These are phyloP conservation scores for Saccharomycopsis synnaedendra DNA, from an alignment of 805 yeast species.

Conservation along the genomic window DNA sequence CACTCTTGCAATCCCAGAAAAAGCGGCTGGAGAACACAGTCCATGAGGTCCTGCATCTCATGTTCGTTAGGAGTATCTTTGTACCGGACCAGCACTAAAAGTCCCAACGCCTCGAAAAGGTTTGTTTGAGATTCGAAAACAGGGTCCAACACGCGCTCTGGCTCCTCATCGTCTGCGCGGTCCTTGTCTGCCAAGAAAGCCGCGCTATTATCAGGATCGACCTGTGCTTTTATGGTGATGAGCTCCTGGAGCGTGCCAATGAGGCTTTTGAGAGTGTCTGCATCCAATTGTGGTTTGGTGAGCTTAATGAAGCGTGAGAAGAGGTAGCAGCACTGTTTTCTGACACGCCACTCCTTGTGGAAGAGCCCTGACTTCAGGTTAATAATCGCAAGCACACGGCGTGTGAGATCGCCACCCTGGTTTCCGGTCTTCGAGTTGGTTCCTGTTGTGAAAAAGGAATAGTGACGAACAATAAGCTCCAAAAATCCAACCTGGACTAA, in stretches of 20 bases:
- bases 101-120: constrained; percentile 78
- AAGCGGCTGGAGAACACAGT: constrained; percentile 62
- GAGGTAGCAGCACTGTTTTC: constrained; percentile 82
- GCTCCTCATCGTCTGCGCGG: constrained; percentile 34
- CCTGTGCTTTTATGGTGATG: constrained; percentile 49
- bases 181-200: constrained; percentile 20
- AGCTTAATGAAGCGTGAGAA: constrained; percentile 73
- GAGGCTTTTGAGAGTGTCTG: constrained; percentile 39
- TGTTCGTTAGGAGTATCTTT: background rate
- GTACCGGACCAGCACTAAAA: constrained; percentile 40
- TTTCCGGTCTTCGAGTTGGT: constrained; percentile 22
- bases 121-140: constrained; percentile 70
- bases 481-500: constrained; percentile 70
- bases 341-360: constrained; percentile 60
- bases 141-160: constrained; percentile 34
- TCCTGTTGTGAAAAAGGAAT: constrained; percentile 35
- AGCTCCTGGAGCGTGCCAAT: constrained; percentile 52
- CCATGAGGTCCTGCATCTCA: constrained; percentile 35
- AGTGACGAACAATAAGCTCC: constrained; percentile 76
- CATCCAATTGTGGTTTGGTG: constrained; percentile 54
- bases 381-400: constrained; percentile 63
- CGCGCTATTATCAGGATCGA: constrained; percentile 21
- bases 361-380: constrained; percentile 76
- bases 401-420: constrained; percentile 38
- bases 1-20: constrained; percentile 61